Evolutionary conservation across 176 grass and related monocot genomes (phyloP).

Genomic region (Oryza longistaminata): DNA sequence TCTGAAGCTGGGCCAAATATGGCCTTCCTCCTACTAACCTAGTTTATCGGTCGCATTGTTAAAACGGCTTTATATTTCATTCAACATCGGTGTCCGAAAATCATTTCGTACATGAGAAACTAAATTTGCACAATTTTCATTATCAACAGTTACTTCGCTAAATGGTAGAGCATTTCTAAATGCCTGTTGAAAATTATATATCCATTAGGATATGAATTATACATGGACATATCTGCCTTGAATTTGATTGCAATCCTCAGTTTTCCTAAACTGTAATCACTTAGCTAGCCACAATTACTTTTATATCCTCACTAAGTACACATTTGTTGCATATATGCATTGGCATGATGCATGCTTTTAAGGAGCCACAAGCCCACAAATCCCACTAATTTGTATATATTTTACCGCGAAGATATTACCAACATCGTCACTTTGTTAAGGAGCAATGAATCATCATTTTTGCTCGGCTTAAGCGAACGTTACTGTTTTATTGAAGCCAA

Average conservation of each 20-base stretch:
- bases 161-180: not conserved
- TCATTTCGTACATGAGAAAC: not conserved
- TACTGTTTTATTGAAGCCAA: conserved; percentile 3
- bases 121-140: not conserved
- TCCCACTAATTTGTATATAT: not conserved
- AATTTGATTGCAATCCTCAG: not conserved
- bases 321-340: not conserved
- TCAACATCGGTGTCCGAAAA: not conserved
- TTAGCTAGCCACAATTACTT: not conserved
- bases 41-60: not conserved
- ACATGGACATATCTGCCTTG: not conserved
- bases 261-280: not conserved
- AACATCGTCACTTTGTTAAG: not conserved
- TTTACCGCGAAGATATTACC: not conserved
- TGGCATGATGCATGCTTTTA: not conserved
- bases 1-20: not conserved
- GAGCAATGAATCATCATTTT: not conserved
- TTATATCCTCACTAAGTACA: not conserved
- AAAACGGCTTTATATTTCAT: not conserved
- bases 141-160: not conserved
- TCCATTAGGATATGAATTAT: not conserved
- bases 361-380: not conserved
- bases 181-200: not conserved
- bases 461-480: not conserved
- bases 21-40: not conserved